Percentiles rank a stretch among this genome's conserved stretches.
phyloP scores from a whole-genome alignment of 331 rosid genomes.

The Prunus yedoensis region DNA sequence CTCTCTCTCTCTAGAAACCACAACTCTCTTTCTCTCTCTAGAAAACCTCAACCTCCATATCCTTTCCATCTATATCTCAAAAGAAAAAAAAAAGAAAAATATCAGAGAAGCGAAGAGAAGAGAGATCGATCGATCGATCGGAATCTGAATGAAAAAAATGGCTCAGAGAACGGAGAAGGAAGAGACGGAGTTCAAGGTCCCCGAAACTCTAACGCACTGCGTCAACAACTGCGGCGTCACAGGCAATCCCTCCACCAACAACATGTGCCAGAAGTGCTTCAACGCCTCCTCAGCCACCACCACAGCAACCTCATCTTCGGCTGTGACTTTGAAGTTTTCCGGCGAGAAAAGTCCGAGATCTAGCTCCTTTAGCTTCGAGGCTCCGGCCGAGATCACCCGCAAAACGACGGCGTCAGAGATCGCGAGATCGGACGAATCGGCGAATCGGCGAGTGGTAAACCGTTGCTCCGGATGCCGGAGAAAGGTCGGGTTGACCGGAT shows the following conservation, averaged over 20 bases:
- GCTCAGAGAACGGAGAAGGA: constrained; percentile 86
- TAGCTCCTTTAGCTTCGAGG: constrained; percentile 35
- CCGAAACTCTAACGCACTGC: constrained; percentile 62
- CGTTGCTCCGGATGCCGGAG: constrained; percentile 80
- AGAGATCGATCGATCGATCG: not conserved
- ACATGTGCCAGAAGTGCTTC: constrained; percentile 94
- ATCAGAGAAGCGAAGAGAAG: not conserved
- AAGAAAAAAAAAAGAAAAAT: not conserved
- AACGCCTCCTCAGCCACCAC: constrained; percentile 46
- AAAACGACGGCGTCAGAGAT: constrained; percentile 29
- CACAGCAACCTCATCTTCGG: constrained; percentile 7
- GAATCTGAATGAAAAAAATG: constrained; percentile 36
- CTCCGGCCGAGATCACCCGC: constrained; percentile 13
- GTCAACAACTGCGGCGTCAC: constrained; percentile 84
- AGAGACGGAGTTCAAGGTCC: constrained; percentile 87
- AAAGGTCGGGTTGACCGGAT: constrained; percentile 82
- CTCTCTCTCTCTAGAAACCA: not conserved
- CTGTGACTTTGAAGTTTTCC: constrained; percentile 31
- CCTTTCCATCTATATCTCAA: not conserved
- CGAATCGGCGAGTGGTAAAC: constrained; percentile 58
- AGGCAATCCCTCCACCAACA: constrained; percentile 76
- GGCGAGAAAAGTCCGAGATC: constrained; percentile 58
- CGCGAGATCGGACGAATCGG: constrained; percentile 25
- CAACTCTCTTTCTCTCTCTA: constrained; percentile 1
- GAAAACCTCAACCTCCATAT: not conserved